Evolutionary conservation across 768 basidiomycete species (phyloP).

Genomic region (Boletus speciosus): DNA sequence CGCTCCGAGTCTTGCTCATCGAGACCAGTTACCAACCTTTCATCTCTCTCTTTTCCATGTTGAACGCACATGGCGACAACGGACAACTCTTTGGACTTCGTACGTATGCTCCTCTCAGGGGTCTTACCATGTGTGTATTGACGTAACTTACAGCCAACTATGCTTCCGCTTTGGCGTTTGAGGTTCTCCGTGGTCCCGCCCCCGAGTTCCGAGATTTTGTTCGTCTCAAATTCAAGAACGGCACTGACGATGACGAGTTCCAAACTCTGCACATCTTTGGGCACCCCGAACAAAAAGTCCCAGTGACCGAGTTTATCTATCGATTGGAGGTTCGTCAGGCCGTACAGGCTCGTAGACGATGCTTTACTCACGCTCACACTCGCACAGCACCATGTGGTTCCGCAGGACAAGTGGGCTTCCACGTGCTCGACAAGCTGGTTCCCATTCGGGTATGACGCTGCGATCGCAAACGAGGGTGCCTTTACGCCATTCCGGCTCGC

Average conservation of each 20-base stretch:
- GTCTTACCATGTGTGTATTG: neutral
- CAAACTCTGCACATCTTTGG: slow-evolving; percentile 66
- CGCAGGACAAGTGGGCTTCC: slow-evolving; percentile 39
- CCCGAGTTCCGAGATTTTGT: slow-evolving; percentile 77
- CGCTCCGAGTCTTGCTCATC: slow-evolving; percentile 71
- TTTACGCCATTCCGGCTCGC: neutral
- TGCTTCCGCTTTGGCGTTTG: slow-evolving; percentile 68
- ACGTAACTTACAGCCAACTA: slow-evolving; percentile 51
- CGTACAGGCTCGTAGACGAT: neutral
- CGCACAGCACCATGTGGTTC: slow-evolving; percentile 35
- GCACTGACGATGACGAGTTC: slow-evolving; percentile 54
- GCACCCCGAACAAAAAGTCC: slow-evolving; percentile 61
- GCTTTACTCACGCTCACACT: neutral
- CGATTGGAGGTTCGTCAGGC: slow-evolving; percentile 58
- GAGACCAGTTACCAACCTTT: slow-evolving; percentile 81
- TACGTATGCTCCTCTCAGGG: no score
- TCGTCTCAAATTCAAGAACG: slow-evolving; percentile 81
- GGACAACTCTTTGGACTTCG: no score
- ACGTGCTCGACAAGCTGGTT: slow-evolving; percentile 34
- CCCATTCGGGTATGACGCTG: slow-evolving; percentile 14
- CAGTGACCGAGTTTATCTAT: slow-evolving; percentile 81
- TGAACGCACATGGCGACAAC: no score
- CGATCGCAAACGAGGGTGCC: neutral
- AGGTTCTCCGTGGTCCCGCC: slow-evolving; percentile 70
- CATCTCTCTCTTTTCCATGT: no score